Base-by-base conservation (phyloP, 371 early-diverging fungal genomes). In the Actinomortierella wolfii region DNA sequence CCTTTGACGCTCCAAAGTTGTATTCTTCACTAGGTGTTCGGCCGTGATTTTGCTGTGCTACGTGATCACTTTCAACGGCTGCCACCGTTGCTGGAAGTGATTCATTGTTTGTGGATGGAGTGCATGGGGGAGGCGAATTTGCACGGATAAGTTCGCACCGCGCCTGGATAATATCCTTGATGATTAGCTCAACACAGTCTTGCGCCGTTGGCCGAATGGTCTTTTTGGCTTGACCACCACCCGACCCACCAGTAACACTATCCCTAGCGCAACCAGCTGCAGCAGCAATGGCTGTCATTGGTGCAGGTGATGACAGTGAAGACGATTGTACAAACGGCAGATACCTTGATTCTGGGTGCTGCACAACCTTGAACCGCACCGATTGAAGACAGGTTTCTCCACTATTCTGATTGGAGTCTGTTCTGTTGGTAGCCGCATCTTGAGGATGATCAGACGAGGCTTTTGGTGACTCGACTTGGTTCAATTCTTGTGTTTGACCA, bases 341-440 rank as follows among this genome's bases (percentile, higher is more conserved):
- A 2, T 51, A 41, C 43, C 57, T 61, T 1, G 65, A 65, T 52
- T 61, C 66, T 0, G 71, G 71, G 28, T 71, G 71, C 49, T 65
- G 64, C 40, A 71, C 71, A 50, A 65, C 55, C 57, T 64, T 71
- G 71, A 71, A 71, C n/a, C 71, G 57, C 42, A 71, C 71, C 17
- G 61, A 51, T 17, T 55, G 54, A 15, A 65, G 40, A 13, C 18
- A 3, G 15, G n/a, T 34, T 34, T 34, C 34, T 34, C 34, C 34
- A 34, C 7, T n/a, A n/a, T n/a, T n/a, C n/a, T n/a, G n/a, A n/a
- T n/a, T n/a, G n/a, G n/a, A n/a, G n/a, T n/a, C n/a, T n/a, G n/a
- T n/a, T n/a, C n/a, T n/a, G n/a, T n/a, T n/a, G n/a, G n/a, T n/a
- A n/a, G n/a, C n/a, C n/a, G n/a, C n/a, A n/a, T n/a, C n/a, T n/a